Percentiles rank a stretch among this genome's conserved stretches.
These are phyloP conservation scores for Austroboletus niveus DNA, from an alignment of 1,284 basidiomycete genomes.

Conservation along the genomic window DNA sequence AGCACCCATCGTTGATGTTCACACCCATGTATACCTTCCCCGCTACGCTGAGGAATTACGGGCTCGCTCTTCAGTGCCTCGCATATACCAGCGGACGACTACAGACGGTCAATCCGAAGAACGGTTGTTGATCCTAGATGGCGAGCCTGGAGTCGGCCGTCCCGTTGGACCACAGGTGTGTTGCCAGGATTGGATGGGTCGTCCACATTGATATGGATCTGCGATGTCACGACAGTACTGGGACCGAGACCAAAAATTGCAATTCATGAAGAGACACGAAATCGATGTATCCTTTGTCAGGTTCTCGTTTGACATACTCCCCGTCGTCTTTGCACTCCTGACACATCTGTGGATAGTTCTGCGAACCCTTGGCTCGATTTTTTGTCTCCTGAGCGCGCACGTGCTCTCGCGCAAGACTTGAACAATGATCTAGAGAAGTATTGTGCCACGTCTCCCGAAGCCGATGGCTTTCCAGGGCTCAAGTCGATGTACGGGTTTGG, in stretches of 20 bases:
- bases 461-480: constrained; percentile 34
- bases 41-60: constrained; percentile 68
- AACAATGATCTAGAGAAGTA: constrained; percentile 78
- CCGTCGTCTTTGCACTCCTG: constrained; percentile 8
- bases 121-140: constrained; percentile 69
- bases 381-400: constrained; percentile 65
- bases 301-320: constrained; percentile 26
- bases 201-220: constrained; percentile 30
- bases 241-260: constrained; percentile 70
- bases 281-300: constrained; percentile 61
- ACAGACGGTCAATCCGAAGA: constrained; percentile 53
- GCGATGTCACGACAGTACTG: constrained; percentile 57
- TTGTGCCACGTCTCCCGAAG: constrained; percentile 60
- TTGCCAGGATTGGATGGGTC: constrained; percentile 1
- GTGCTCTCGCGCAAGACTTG: constrained; percentile 60
- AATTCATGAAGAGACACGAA: constrained; percentile 61
- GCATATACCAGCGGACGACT: constrained; percentile 56
- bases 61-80: constrained; percentile 58
- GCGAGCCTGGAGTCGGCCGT: constrained; percentile 74
- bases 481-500: constrained; percentile 80
- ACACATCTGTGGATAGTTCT: constrained; percentile 41
- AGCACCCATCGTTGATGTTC: constrained; percentile 66
- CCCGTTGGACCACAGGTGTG: constrained; percentile 60
- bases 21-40: constrained; percentile 81
- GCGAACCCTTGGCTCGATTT: constrained; percentile 92